Evolutionary conservation across 352 stramenopile genomes (phyloP).

Genomic region (Phytopythium kandeliae): DNA sequence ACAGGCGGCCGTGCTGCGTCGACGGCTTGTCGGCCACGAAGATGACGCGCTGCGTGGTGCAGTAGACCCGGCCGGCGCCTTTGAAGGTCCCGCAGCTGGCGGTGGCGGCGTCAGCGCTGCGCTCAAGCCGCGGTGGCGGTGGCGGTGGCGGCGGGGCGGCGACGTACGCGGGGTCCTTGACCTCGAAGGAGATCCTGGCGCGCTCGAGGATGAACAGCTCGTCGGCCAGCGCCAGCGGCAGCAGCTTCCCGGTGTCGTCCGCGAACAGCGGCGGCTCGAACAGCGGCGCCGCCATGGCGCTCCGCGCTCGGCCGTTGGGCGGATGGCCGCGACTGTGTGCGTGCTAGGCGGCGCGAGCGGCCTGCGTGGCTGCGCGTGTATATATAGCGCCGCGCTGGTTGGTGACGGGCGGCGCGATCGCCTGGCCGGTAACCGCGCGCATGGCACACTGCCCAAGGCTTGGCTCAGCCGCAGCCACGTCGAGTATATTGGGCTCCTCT

Average conservation of each 20-base stretch:
- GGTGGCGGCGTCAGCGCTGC: too few species aligned
- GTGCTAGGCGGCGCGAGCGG: too few species aligned
- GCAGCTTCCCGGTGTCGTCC: constrained; percentile 54
- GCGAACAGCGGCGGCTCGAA: constrained; percentile 70
- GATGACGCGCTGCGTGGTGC: constrained; percentile 81
- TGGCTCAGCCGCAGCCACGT: too few species aligned
- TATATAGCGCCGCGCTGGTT: background rate
- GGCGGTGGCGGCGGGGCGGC: too few species aligned
- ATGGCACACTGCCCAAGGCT: too few species aligned
- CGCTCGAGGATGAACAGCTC: constrained; percentile 83
- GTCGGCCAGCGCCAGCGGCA: constrained; percentile 73
- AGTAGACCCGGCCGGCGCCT: constrained; percentile 77
- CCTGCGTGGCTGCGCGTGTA: too few species aligned
- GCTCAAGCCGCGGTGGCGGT: too few species aligned
- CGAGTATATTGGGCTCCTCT: background rate
- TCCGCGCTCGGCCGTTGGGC: too few species aligned
- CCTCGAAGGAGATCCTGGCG: constrained; percentile 73
- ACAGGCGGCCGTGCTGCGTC: constrained; percentile 59
- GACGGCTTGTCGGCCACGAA: constrained; percentile 73
- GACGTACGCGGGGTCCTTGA: constrained; percentile 47
- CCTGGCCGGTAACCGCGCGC: too few species aligned
- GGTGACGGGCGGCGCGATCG: too few species aligned
- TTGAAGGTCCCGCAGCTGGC: constrained; percentile 34
- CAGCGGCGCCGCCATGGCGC: constrained; percentile 1
- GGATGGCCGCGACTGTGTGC: too few species aligned